Evolutionary conservation across 768 basidiomycete species (phyloP), one percentile per base, ranked within the genome.

Genomic region (Termitomyces sp.): DNA sequence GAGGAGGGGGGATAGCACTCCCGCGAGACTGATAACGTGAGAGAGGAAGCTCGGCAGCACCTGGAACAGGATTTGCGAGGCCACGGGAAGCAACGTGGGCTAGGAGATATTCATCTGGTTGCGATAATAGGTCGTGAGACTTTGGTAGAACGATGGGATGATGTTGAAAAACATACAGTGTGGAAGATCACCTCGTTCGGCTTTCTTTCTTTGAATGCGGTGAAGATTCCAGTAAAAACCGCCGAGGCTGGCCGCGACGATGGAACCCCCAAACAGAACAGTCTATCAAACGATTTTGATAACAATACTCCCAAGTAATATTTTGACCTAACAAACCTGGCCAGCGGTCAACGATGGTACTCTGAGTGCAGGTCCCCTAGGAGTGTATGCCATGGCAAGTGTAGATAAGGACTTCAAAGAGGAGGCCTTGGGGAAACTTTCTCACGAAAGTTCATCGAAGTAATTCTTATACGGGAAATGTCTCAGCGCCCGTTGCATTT

Each of bases 61-160:
- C 59, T 12, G 63, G 47, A 5, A 56, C 55, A n/a, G 58, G 52
- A 11, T 61, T 45, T 25, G 48, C 30, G 9, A 42, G 34, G n/a
- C 56, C 55, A 16, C 51, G 43, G 5, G 46, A 57, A 16, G 12
- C 62, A 40, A 65, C 65, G 21, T 69, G 63, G 2, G 65, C 67
- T 6, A 74, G 44, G 10, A 70, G 51, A 51, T 71, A 69, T 60
- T 75, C 73, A 49, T 70, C 73, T 73, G 45, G 5, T 42, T 11
- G 17, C 19, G 6, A n/a, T 47, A 12, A n/a, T 47, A 12, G n/a
- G 9, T 25, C 27, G 8, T 48, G 2, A 59, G 34, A 30, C 19
- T 2, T 19, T 8, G 43, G 14, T 35, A 11, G 6, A 8, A 6
- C 3, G 34, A 30, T 5, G 25, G 39, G 1, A 40, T 27, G 21